Percentiles rank a stretch among this genome's conserved stretches.
Evolutionary conservation across 1,139 yeast species (phyloP).

Genomic region (Spathaspora sp.): DNA sequence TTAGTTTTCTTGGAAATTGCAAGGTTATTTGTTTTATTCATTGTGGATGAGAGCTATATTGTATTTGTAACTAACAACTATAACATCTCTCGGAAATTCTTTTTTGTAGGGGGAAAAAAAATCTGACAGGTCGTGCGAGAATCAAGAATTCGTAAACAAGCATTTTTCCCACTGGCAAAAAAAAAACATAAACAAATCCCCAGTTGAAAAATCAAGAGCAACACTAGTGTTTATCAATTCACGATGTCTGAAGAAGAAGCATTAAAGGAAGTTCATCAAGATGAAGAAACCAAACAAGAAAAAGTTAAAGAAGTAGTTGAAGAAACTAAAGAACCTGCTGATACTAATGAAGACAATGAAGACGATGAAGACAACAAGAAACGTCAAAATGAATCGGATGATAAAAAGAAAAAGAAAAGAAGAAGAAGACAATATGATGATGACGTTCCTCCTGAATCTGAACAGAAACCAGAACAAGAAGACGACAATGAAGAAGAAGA

Average conservation of each 20-base stretch:
- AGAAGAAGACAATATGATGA: slow-evolving; percentile 52
- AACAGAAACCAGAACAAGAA: slow-evolving; percentile 55
- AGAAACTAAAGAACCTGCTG: slow-evolving; percentile 2
- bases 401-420: slow-evolving; percentile 37
- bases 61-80: neutral
- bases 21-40: slow-evolving; percentile 8
- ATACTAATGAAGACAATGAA: slow-evolving; percentile 13
- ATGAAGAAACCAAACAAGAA: neutral
- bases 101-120: neutral
- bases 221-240: neutral
- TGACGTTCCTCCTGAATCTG: slow-evolving; percentile 42
- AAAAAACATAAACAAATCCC: neutral
- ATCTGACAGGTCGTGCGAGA: neutral
- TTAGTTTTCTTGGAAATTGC: slow-evolving; percentile 46
- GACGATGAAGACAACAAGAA: slow-evolving; percentile 13
- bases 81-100: neutral
- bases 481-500: slow-evolving; percentile 58
- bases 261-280: neutral
- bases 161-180: neutral
- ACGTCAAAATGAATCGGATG: slow-evolving; percentile 14
- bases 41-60: neutral
- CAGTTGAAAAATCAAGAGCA: neutral
- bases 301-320: neutral
- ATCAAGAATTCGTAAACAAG: neutral
- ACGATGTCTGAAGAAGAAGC: slow-evolving; percentile 8